These are phyloP conservation scores for Saururus chinensis DNA, from an alignment of 164 flowering plant genomes.

Conservation along the genomic window DNA sequence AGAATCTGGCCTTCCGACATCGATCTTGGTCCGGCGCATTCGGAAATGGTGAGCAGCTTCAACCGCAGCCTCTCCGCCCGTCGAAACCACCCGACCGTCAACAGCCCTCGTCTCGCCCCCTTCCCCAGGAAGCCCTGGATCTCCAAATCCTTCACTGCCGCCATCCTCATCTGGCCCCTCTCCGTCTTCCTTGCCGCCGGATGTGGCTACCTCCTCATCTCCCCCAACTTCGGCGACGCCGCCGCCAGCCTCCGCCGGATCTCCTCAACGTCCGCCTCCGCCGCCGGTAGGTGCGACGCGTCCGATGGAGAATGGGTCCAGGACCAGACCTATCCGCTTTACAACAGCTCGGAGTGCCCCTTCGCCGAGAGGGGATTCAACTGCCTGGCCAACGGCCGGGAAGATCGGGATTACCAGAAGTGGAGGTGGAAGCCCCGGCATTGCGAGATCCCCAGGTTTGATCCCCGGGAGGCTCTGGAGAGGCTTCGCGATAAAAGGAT, in stretches of 20 bases:
- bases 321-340: slow-evolving; percentile 61
- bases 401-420: slow-evolving; percentile 45
- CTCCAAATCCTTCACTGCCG: slow-evolving; percentile 23
- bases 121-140: slow-evolving; percentile 20
- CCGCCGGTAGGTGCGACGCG: slow-evolving; percentile 33
- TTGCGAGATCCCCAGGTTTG: slow-evolving; percentile 60
- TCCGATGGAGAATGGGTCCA: slow-evolving; percentile 68
- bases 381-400: slow-evolving; percentile 75
- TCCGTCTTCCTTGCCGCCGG: slow-evolving; percentile 31
- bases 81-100: background rate
- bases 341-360: slow-evolving; percentile 70
- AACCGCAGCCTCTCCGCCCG: slow-evolving; percentile 22
- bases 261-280: slow-evolving; percentile 9
- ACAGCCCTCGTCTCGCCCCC: slow-evolving; percentile 33
- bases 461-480: slow-evolving; percentile 28
- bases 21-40: too few species aligned
- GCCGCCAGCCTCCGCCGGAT: slow-evolving; percentile 22
- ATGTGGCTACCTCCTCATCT: slow-evolving; percentile 38
- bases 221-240: slow-evolving; percentile 37
- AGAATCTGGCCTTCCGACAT: too few species aligned
- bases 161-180: slow-evolving; percentile 23
- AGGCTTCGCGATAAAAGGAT: slow-evolving; percentile 53
- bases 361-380: slow-evolving; percentile 69
- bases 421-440: slow-evolving; percentile 86
- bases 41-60: slow-evolving; percentile 24